Evolutionary conservation across 2,329 filamentous ascomycete genomes (phyloP), one percentile per base, ranked within the genome.

Genomic region (Stachybotrys chartarum): DNA sequence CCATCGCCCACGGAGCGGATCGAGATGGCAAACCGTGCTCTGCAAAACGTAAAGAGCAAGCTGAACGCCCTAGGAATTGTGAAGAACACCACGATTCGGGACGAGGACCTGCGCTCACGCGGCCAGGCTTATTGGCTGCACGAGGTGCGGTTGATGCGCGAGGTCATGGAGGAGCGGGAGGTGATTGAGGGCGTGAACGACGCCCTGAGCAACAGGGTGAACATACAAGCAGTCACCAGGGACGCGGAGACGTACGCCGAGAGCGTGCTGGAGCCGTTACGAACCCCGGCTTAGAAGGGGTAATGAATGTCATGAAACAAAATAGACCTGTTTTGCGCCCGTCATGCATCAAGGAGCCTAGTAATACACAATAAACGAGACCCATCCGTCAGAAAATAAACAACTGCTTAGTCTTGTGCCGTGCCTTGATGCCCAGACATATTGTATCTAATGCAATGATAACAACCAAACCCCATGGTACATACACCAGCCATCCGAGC

Each of bases 41-140:
- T 96, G 51, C 80, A 83, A 48, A 72, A 72, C 6, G 77, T 82
- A 12, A 81, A 85, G 67, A 80, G 82, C 54, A 91, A 87, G 68
- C 69, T 96, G 57, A 85, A 82, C 61, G 89, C 88, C 1, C 74
- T 89, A 44, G 88, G 84, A 7, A 84, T 96, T 56, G 75, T 96
- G 50, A 83, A 87, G 68, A 97, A 97, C 74, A 90, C 90, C 3
- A 81, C 89, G 16, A 77, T 87, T 55, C 76, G 92, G 55, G 90
- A 97, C 71, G 79, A 83, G 59, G 81, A 80, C 48, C 73, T 97
- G 69, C 83, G 91, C 57, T 77, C 72, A 3, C 80, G 81, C 56
- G 80, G 81, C 52, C 81, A 86, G 61, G 79, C 77, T 16, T 97
- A 97, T 72, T 97, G 93, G 93, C 75, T 78, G 10, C 86, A 87